phyloP scores from a whole-genome alignment of 768 basidiomycete species.

The Leccinum aurantiacum region DNA sequence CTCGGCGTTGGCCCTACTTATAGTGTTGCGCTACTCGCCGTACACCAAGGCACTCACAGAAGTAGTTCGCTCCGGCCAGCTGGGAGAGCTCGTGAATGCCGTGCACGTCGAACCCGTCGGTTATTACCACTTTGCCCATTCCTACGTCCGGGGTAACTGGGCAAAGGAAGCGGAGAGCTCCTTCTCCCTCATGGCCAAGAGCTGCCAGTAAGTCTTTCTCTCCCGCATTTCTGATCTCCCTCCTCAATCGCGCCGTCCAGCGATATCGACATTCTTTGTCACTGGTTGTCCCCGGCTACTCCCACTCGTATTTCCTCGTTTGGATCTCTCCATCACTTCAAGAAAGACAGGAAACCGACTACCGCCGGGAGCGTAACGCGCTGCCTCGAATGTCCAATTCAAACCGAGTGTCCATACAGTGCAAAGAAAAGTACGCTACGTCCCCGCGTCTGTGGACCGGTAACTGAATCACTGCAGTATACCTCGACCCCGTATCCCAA shows the following conservation, averaged over 20 bases:
- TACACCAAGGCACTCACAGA: constrained; percentile 72
- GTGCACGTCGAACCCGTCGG: constrained; percentile 87
- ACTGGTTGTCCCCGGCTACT: constrained; percentile 66
- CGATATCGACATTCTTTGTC: constrained; percentile 81
- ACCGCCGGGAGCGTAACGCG: constrained; percentile 64
- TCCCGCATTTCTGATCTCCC: background rate
- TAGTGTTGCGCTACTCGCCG: constrained; percentile 86
- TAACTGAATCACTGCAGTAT: constrained; percentile 50
- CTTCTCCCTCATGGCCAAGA: constrained; percentile 87
- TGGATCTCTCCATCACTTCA: constrained; percentile 83
- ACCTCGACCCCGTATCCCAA: constrained; percentile 68
- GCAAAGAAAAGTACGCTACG: constrained; percentile 73
- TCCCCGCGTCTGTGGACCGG: background rate
- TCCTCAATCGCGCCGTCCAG: constrained; percentile 38
- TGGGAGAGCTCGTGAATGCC: constrained; percentile 79
- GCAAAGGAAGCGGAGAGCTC: constrained; percentile 62
- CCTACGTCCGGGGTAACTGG: constrained; percentile 87
- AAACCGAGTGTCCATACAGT: constrained; percentile 78
- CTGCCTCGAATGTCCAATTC: constrained; percentile 76
- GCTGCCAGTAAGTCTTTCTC: constrained; percentile 69
- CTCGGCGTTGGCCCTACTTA: background rate
- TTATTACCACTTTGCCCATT: constrained; percentile 87
- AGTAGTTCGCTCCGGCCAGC: constrained; percentile 63
- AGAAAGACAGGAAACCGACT: constrained; percentile 65
- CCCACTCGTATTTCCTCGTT: constrained; percentile 80